A percentile compares a stretch with the other conserved stretches of the same genome.
phyloP scores from a whole-genome alignment of 495 filamentous ascomycete genomes.

The Aspergillus hancockii region DNA sequence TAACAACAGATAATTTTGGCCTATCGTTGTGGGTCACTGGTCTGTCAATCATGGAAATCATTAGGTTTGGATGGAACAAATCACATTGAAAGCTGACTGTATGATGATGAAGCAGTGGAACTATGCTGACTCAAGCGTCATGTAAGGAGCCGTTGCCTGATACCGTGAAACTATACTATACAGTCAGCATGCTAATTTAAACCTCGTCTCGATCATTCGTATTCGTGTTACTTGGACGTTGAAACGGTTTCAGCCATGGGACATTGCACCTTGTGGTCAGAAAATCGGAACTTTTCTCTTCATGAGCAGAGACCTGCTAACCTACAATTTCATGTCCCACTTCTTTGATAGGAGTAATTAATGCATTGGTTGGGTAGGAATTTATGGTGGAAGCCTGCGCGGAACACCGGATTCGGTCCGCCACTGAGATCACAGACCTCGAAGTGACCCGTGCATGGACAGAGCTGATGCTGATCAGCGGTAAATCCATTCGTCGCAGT shows the following conservation, averaged over 20 bases:
- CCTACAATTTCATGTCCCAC: neutral
- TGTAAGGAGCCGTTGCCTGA: slow-evolving; percentile 9
- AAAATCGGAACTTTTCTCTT: too few relatives aligned
- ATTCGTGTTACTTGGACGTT: neutral
- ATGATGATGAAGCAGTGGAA: slow-evolving; percentile 3
- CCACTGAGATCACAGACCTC: neutral
- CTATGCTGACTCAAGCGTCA: neutral
- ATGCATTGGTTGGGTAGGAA: neutral
- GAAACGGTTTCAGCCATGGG: neutral
- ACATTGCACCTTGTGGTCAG: too few relatives aligned
- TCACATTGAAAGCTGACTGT: neutral
- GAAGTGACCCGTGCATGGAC: neutral
- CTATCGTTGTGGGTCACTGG: neutral
- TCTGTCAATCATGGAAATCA: slow-evolving; percentile 16
- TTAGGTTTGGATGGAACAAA: neutral
- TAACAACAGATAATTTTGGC: slow-evolving; percentile 7
- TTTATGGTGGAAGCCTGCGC: neutral
- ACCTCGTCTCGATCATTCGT: neutral
- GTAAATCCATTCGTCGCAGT: neutral
- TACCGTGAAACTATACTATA: neutral
- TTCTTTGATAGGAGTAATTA: neutral
- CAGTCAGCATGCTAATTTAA: neutral
- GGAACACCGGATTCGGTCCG: neutral
- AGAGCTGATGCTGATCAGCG: neutral
- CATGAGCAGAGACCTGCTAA: too few relatives aligned